These are phyloP conservation scores for Botrytis porri DNA, from an alignment of 2,329 filamentous ascomycete species.

Conservation along the genomic window DNA sequence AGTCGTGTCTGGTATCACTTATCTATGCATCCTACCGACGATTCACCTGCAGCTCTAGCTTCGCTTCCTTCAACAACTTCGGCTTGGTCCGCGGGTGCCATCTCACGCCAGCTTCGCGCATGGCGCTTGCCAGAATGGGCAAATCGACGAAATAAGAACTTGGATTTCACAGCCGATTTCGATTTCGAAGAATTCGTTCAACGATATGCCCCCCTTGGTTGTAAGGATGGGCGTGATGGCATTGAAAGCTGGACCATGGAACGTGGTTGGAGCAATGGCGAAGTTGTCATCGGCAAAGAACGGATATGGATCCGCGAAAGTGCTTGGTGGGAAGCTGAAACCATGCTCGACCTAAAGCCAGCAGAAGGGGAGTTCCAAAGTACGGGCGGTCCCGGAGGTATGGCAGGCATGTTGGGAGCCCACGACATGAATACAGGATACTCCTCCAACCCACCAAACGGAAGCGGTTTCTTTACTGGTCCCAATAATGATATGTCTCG, in stretches of 20 bases:
- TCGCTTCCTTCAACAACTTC: slow-evolving; percentile 69
- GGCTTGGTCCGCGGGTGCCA: slow-evolving; percentile 87
- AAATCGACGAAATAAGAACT: slow-evolving; percentile 82
- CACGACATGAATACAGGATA: slow-evolving; percentile 70
- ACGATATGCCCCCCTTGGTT: slow-evolving; percentile 80
- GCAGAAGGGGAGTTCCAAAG: slow-evolving; percentile 30
- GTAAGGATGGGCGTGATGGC: slow-evolving; percentile 84
- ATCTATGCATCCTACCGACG: slow-evolving; percentile 86
- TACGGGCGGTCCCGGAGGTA: slow-evolving; percentile 4
- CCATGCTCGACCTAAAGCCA: slow-evolving; percentile 83
- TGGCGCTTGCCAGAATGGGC: slow-evolving; percentile 97
- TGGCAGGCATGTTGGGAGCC: slow-evolving; percentile 51
- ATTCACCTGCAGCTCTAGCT: slow-evolving; percentile 72
- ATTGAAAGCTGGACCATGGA: slow-evolving; percentile 94
- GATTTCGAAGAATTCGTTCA: slow-evolving; percentile 88
- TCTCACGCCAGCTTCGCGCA: slow-evolving; percentile 87
- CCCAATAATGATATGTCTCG: slow-evolving; percentile 59
- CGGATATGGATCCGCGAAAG: slow-evolving; percentile 93
- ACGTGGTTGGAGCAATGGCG: slow-evolving; percentile 96
- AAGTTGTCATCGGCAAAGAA: slow-evolving; percentile 86
- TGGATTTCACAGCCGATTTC: slow-evolving; percentile 97
- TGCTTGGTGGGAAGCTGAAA: slow-evolving; percentile 97
- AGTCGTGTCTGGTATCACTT: slow-evolving; percentile 96
- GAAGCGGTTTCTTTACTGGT: slow-evolving; percentile 67
- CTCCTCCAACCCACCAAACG: slow-evolving; percentile 49